These are phyloP conservation scores for Fusarium sp. DNA, from an alignment of 2,329 filamentous ascomycete genomes.

Conservation along the genomic window DNA sequence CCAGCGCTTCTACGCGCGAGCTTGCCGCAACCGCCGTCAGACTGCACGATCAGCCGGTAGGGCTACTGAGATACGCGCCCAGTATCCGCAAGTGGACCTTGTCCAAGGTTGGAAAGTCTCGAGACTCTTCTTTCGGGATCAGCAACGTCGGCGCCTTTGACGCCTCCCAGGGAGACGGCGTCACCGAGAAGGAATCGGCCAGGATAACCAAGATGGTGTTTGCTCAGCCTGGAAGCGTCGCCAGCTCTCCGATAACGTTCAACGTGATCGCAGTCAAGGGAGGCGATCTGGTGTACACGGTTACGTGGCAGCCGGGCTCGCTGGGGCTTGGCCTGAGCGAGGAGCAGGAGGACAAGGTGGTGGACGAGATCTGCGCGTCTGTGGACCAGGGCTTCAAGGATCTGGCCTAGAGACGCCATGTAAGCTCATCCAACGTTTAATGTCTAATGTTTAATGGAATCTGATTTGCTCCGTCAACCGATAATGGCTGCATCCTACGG, in stretches of 20 bases:
- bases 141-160: conserved; percentile 41
- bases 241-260: conserved; percentile 34
- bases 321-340: conserved; percentile 31
- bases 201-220: conserved; percentile 38
- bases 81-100: conserved; percentile 40
- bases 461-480: background rate
- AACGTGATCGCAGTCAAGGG: conserved; percentile 37
- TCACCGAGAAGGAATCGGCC: background rate
- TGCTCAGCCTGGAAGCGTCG: conserved; percentile 38
- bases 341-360: conserved; percentile 29
- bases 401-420: conserved; percentile 16
- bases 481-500: background rate
- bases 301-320: conserved; percentile 42
- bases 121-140: conserved; percentile 40
- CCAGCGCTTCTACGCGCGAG: conserved; percentile 16
- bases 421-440: background rate
- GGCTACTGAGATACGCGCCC: conserved; percentile 34
- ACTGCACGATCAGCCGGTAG: conserved; percentile 37
- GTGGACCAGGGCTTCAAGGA: conserved; percentile 28
- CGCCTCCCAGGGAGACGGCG: too few relatives aligned
- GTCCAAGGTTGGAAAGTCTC: conserved; percentile 30
- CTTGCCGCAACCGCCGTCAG: conserved; percentile 23
- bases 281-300: conserved; percentile 35
- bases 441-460: background rate
- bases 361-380: conserved; percentile 32